Percentiles rank a stretch among this genome's conserved stretches.
Evolutionary conservation across 306 rosid genomes (phyloP).

Genomic region (Castanea sativa): DNA sequence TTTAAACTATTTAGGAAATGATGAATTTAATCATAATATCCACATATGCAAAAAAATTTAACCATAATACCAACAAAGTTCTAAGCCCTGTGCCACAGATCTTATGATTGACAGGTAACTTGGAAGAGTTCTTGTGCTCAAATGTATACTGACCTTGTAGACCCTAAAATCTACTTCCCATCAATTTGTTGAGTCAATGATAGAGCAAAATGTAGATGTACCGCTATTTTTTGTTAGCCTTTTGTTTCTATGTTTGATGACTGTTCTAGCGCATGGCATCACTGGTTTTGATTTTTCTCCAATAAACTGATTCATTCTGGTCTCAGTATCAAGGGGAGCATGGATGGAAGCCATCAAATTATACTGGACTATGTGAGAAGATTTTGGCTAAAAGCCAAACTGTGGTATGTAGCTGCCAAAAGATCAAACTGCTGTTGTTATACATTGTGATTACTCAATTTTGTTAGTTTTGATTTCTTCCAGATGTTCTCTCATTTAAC

Average conservation of each 20-base stretch:
- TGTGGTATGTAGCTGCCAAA: slow-evolving; percentile 61
- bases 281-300: neutral
- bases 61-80: neutral
- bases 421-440: slow-evolving; percentile 12
- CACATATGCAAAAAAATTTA: too few relatives aligned
- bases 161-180: neutral
- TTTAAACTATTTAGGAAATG: too few relatives aligned
- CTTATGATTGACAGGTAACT: neutral
- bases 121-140: neutral
- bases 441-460: slow-evolving; percentile 5
- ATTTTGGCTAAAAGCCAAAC: slow-evolving; percentile 86
- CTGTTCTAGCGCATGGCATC: neutral
- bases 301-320: slow-evolving; percentile 14
- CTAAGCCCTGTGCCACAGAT: neutral
- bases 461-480: slow-evolving; percentile 2
- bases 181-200: neutral
- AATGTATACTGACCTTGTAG: neutral
- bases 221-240: neutral
- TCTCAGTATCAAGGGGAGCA: slow-evolving; percentile 94
- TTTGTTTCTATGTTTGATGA: slow-evolving; percentile 17
- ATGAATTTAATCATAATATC: too few relatives aligned
- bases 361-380: slow-evolving; percentile 87
- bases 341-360: slow-evolving; percentile 90
- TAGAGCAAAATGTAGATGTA: neutral
- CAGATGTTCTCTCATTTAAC: slow-evolving; percentile 9